phyloP scores from a whole-genome alignment of 179 eudicot genomes.

The Camellia oleifera region DNA sequence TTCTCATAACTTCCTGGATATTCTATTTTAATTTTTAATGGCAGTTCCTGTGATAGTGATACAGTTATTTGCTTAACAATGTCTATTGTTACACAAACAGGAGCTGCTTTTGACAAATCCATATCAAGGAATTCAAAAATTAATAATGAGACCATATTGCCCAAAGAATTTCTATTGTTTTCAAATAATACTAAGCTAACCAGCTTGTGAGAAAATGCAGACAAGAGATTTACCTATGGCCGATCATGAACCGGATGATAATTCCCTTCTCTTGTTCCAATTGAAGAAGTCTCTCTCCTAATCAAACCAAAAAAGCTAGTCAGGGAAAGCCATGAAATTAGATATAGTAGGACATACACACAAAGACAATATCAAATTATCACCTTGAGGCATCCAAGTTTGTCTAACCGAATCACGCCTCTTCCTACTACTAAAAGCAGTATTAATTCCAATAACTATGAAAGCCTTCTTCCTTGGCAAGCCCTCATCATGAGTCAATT shows the following conservation, averaged over 20 bases:
- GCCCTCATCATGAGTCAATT: slow-evolving; percentile 20
- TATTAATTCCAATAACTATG: no score
- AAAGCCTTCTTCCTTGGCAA: no score
- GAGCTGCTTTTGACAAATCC: not conserved
- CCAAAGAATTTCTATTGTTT: not conserved
- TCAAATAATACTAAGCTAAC: not conserved
- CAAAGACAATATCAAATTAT: not conserved
- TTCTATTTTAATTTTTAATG: no score
- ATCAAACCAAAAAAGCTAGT: not conserved
- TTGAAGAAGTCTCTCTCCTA: slow-evolving; percentile 15
- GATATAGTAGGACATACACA: not conserved
- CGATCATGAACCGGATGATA: not conserved
- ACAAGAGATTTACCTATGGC: slow-evolving; percentile 32
- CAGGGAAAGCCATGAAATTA: not conserved
- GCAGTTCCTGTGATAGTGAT: no score
- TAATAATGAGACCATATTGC: not conserved
- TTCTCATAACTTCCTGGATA: no score
- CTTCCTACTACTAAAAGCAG: no score
- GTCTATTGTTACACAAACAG: no score
- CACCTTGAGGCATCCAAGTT: no score
- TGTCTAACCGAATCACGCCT: no score
- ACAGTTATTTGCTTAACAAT: no score
- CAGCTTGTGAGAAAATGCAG: not conserved
- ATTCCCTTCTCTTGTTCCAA: slow-evolving; percentile 17
- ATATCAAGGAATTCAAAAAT: not conserved